A percentile compares a stretch with the other conserved stretches of the same genome.
Evolutionary conservation across 148 eudicot species (phyloP).

Genomic region (Cornus suecica): DNA sequence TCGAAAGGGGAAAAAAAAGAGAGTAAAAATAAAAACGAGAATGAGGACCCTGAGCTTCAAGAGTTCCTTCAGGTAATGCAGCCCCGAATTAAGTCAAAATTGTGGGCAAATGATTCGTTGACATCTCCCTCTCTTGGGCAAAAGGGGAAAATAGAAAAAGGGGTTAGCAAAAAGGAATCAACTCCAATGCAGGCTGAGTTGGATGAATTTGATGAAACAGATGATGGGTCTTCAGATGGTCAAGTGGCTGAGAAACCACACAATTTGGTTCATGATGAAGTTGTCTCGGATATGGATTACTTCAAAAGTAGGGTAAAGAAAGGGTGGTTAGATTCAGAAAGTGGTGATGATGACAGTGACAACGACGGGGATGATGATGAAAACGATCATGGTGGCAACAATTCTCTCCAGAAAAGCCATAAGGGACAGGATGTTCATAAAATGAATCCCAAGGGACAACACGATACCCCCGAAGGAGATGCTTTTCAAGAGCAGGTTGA

Average conservation of each 20-base stretch:
- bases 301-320: constrained; percentile 75
- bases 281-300: constrained; percentile 73
- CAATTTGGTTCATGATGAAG: constrained; percentile 33
- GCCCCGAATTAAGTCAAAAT: constrained; percentile 65
- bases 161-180: constrained; percentile 20
- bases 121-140: constrained; percentile 34
- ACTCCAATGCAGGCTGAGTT: constrained; percentile 8
- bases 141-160: constrained; percentile 23
- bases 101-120: constrained; percentile 82
- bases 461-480: constrained; percentile 15
- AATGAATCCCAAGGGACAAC: constrained; percentile 18
- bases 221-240: constrained; percentile 19
- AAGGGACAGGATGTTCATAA: constrained; percentile 19
- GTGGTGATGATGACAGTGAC: constrained; percentile 35
- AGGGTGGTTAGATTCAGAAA: constrained; percentile 88
- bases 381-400: constrained; percentile 18
- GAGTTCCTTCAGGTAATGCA: constrained; percentile 83
- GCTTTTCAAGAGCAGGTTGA: constrained; percentile 16
- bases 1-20: constrained; percentile 19
- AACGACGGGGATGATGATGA: constrained; percentile 20
- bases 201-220: constrained; percentile 27
- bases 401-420: constrained; percentile 10
- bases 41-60: constrained; percentile 56
- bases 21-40: constrained; percentile 23
- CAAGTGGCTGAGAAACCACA: constrained; percentile 25